Base-by-base conservation (phyloP, 306 rosid genomes). In the Cicer arietinum region DNA sequence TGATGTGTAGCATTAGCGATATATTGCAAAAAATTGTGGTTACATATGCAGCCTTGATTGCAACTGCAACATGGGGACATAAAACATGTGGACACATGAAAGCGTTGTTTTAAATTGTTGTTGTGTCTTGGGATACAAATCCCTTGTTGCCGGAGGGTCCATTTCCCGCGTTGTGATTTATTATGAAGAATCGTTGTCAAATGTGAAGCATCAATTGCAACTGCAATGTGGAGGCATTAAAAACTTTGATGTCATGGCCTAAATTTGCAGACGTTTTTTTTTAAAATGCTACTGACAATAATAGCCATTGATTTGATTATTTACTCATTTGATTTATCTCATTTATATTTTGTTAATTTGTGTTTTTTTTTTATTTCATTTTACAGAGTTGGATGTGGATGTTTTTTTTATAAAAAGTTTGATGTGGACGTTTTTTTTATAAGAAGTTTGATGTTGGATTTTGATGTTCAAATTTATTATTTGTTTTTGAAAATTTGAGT, bases 341-440 rank as follows among this genome's bases (percentile, higher is more conserved):
- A 60, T 60, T 59, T 12, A 12, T 59, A 30, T 59, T 22, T 22
- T 22, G 40, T 57, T 58, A 16, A 60, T 35, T 59, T 35, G 43
- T 30, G 8, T 60, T 12, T 63, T 42, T 12, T 63, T 42, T 75
- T 9, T 14, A 7, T 20, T 48, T 58, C 22, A 43, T 44, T 25
- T 72, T 54, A 14, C 10, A 5, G 14, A 52, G 58, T 42, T 62
- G 51, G 82, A 63, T n/a, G 64, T 61, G 44, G 74, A 66, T 53
- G 35, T 40, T 7, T 8, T 41, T 54, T 16, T 25, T 30, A 30
- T 25, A 25, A 25, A 3, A 25, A 25, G 35, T 25, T 25, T 25
- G 35, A 51, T 8, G 7, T 18, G 44, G 74, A 66, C 44, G 35
- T 40, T 7, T 8, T 41, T 54, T 16, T 25, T 30, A 30, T 25